Evolutionary conservation across 2,329 filamentous ascomycete species (phyloP).

Genomic region (Curvularia sp.): DNA sequence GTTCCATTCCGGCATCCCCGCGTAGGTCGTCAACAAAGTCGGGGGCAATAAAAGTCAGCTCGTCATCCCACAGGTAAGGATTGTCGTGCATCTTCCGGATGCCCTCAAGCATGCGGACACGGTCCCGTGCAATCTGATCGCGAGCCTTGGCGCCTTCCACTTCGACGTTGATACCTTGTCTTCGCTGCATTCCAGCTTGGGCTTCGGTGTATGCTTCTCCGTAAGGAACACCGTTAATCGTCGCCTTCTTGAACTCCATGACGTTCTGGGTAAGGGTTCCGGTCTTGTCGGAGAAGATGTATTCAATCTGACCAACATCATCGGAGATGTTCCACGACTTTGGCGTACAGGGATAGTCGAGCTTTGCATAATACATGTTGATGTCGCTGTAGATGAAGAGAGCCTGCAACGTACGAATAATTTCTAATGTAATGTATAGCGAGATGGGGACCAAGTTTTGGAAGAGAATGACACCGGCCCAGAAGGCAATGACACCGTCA

Average conservation of each 20-base stretch:
- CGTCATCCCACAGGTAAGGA: slow-evolving; percentile 86
- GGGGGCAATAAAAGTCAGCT: slow-evolving; percentile 89
- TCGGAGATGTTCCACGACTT: slow-evolving; percentile 99
- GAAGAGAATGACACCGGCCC: slow-evolving; percentile 91
- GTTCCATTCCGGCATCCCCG: slow-evolving; percentile 77
- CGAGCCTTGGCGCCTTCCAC: slow-evolving; percentile 75
- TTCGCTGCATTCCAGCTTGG: slow-evolving; percentile 93
- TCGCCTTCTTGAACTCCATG: slow-evolving; percentile 99
- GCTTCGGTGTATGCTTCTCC: slow-evolving; percentile 98
- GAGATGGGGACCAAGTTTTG: slow-evolving; percentile 99
- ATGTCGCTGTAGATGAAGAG: slow-evolving; percentile 97
- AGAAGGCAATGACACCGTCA: slow-evolving; percentile 95
- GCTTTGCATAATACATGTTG: slow-evolving; percentile 94
- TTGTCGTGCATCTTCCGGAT: slow-evolving; percentile 85
- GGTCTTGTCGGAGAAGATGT: slow-evolving; percentile 97
- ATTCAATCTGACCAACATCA: slow-evolving; percentile 96
- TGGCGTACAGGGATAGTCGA: slow-evolving; percentile 93
- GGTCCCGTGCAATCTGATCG: slow-evolving; percentile 80
- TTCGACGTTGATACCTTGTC: slow-evolving; percentile 85
- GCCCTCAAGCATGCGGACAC: slow-evolving; percentile 72
- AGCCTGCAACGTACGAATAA: slow-evolving; percentile 89
- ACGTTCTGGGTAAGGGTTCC: slow-evolving; percentile 90
- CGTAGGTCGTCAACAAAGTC: slow-evolving; percentile 85
- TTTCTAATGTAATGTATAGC: slow-evolving; percentile 95
- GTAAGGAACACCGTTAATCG: slow-evolving; percentile 93